Percentiles rank a stretch among this genome's conserved stretches.
Conservation (phyloP, 305 asterid genomes). For the Nicotiana rustica region DNA sequence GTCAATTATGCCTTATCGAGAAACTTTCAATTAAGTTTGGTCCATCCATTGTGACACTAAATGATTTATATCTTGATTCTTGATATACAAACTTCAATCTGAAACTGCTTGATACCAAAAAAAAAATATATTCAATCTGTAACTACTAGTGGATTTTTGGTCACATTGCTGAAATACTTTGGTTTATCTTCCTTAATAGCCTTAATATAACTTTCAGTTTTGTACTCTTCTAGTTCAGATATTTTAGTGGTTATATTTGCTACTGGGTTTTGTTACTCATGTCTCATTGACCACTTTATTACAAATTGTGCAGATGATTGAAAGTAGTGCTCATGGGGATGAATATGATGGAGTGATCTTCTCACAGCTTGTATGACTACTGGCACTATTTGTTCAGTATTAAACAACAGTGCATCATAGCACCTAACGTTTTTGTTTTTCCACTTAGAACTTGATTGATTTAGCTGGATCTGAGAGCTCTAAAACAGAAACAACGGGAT, state of each 20-base stretch:
- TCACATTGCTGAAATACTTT: background rate
- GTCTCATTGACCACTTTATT: conserved; percentile 19
- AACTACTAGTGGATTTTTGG: background rate
- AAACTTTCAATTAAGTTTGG: conserved; percentile 16
- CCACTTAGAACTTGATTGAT: conserved; percentile 82
- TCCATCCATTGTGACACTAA: background rate
- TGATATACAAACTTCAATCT: conserved; percentile 1
- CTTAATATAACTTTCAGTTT: background rate
- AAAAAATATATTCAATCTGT: background rate
- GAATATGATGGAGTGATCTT: conserved; percentile 97
- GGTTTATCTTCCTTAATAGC: conserved; percentile 12
- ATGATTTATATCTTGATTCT: background rate
- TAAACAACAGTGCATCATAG: conserved; percentile 10
- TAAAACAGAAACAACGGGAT: conserved; percentile 95
- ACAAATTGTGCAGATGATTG: conserved; percentile 76
- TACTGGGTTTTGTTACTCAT: conserved; percentile 32
- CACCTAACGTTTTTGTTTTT: conserved; percentile 35
- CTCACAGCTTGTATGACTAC: conserved; percentile 85
- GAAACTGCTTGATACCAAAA: background rate
- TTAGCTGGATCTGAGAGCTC: conserved; percentile 99
- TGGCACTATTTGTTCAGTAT: conserved; percentile 29
- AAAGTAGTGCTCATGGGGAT: conserved; percentile 96
- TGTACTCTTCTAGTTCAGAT: conserved; percentile 29
- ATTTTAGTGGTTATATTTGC: conserved; percentile 28
- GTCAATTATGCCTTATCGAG: background rate